Conservation (phyloP, 2,329 filamentous ascomycete genomes). For the Diaporthe vaccinii region DNA sequence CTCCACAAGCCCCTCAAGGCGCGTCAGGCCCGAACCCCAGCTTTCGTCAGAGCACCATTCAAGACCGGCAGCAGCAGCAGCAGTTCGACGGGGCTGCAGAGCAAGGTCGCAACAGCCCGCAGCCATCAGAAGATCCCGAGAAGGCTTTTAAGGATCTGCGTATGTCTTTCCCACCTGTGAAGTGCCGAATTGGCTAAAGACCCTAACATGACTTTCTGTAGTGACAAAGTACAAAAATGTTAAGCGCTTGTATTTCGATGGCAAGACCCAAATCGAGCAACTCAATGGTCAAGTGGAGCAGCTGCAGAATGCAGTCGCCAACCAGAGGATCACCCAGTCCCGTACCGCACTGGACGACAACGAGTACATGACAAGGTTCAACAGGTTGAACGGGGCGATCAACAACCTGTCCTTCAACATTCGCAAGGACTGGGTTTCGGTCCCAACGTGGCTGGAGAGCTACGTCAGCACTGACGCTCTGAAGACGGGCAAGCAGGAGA, state of each 20-base stretch:
- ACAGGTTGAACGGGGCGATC: slow-evolving; percentile 91
- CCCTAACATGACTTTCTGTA: slow-evolving; percentile 59
- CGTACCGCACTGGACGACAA: slow-evolving; percentile 95
- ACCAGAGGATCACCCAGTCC: slow-evolving; percentile 94
- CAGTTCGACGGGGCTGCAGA: slow-evolving; percentile 62
- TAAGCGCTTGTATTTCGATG: slow-evolving; percentile 97
- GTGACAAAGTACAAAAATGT: slow-evolving; percentile 98
- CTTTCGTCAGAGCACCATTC: slow-evolving; percentile 57
- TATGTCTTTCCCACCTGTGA: slow-evolving; percentile 52
- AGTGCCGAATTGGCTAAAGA: slow-evolving; percentile 30
- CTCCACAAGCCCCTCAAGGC: slow-evolving; percentile 50
- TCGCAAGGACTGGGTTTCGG: slow-evolving; percentile 88
- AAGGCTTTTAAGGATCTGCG: slow-evolving; percentile 71
- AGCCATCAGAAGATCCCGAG: slow-evolving; percentile 64
- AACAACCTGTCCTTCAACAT: slow-evolving; percentile 97
- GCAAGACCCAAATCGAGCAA: slow-evolving; percentile 90
- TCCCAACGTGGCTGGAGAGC: slow-evolving; percentile 84
- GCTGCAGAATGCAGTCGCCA: slow-evolving; percentile 96
- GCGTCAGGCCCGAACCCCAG: slow-evolving; percentile 52
- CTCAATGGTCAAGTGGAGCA: slow-evolving; percentile 91
- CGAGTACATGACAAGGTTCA: slow-evolving; percentile 92
- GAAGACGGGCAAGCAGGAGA: slow-evolving; percentile 92
- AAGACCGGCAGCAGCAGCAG: slow-evolving; percentile 49
- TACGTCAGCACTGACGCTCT: slow-evolving; percentile 89
- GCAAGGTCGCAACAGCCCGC: slow-evolving; percentile 69